Evolutionary conservation across 108 stramenopile species (phyloP).

Genomic region (Epipyxis sp.): DNA sequence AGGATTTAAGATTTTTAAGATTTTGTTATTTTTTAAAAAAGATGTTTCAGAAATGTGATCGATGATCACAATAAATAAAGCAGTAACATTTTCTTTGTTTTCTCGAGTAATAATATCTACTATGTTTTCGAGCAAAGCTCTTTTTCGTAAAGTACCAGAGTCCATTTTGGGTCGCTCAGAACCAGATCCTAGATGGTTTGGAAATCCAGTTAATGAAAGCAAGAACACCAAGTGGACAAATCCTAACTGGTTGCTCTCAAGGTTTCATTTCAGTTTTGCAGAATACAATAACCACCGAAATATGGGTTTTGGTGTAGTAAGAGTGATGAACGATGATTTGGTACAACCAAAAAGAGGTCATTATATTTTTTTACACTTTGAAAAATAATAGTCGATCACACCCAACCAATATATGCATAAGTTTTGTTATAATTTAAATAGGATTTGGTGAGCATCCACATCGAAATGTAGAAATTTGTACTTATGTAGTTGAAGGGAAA

Average conservation of each 20-base stretch:
- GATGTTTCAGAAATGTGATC: too few relatives aligned
- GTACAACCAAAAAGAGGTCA: constrained; percentile 69
- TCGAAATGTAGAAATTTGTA: constrained; percentile 71
- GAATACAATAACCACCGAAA: constrained; percentile 65
- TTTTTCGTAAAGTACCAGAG: constrained; percentile 1
- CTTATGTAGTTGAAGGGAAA: constrained; percentile 67
- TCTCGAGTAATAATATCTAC: too few relatives aligned
- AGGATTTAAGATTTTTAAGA: too few relatives aligned
- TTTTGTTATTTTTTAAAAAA: too few relatives aligned
- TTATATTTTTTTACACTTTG: too few relatives aligned
- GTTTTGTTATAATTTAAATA: too few relatives aligned
- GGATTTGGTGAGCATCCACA: constrained; percentile 73
- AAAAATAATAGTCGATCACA: too few relatives aligned
- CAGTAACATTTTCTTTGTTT: too few relatives aligned
- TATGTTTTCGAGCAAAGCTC: too few relatives aligned
- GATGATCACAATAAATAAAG: too few relatives aligned
- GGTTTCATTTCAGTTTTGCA: constrained; percentile 79
- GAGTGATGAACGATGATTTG: constrained; percentile 73
- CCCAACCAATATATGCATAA: too few relatives aligned
- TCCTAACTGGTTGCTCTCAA: constrained; percentile 71
- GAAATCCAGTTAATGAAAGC: constrained; percentile 1
- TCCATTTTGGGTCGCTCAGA: not conserved
- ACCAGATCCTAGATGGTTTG: constrained; percentile 13
- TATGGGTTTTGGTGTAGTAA: constrained; percentile 64
- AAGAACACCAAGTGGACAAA: constrained; percentile 11